Evolutionary conservation across 306 rosid genomes (phyloP).

Genomic region (Urtica urens): DNA sequence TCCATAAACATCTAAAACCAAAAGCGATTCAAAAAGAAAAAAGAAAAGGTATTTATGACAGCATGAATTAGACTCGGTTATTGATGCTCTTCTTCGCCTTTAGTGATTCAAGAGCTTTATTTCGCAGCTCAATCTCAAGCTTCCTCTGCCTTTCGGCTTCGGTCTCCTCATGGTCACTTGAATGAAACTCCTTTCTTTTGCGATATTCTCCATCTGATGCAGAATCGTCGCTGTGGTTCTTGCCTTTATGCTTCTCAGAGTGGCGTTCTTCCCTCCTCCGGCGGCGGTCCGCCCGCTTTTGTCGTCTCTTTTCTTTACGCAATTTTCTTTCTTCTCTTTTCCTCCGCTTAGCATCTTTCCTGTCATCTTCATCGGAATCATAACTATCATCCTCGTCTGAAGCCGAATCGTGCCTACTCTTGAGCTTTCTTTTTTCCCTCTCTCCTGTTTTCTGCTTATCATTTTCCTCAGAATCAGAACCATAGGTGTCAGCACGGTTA

Average conservation of each 20-base stretch:
- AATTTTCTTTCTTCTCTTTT: slow-evolving; percentile 72
- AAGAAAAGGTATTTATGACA: neutral
- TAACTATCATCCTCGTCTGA: slow-evolving; percentile 54
- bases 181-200: slow-evolving; percentile 34
- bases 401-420: slow-evolving; percentile 40
- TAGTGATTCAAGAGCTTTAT: slow-evolving; percentile 87
- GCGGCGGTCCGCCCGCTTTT: slow-evolving; percentile 60
- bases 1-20: slow-evolving; percentile 17
- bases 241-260: slow-evolving; percentile 64
- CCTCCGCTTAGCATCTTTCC: slow-evolving; percentile 71
- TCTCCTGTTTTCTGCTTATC: slow-evolving; percentile 41
- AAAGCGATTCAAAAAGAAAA: slow-evolving; percentile 8
- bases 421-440: slow-evolving; percentile 59
- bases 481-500: slow-evolving; percentile 28
- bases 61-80: slow-evolving; percentile 17
- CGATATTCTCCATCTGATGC: slow-evolving; percentile 46
- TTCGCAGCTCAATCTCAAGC: slow-evolving; percentile 84
- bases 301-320: slow-evolving; percentile 84
- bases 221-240: slow-evolving; percentile 36
- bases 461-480: slow-evolving; percentile 60
- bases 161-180: slow-evolving; percentile 42
- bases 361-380: slow-evolving; percentile 66
- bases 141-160: slow-evolving; percentile 48
- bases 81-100: slow-evolving; percentile 41
- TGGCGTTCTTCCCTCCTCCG: slow-evolving; percentile 67